Conservation (phyloP, 305 asterid species). For the Plantago coronopus region DNA sequence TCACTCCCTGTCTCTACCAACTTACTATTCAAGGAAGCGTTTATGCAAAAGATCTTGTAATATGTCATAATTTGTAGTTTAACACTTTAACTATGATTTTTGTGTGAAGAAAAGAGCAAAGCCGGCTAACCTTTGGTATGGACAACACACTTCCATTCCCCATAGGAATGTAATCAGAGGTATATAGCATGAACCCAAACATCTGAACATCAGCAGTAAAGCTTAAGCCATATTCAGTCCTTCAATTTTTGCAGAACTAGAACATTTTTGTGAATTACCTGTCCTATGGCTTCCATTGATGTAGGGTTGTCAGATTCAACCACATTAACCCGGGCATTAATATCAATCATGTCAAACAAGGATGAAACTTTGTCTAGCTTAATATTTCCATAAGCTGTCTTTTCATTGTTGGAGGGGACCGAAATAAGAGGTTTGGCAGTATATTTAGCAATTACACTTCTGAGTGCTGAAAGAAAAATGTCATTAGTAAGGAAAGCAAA, state of each 20-base stretch:
- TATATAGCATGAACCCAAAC: constrained; percentile 74
- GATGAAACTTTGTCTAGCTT: constrained; percentile 47
- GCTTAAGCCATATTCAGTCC: constrained; percentile 20
- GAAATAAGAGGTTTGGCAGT: constrained; percentile 44
- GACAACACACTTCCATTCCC: constrained; percentile 45
- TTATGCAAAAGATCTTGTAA: no score
- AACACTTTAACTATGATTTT: constrained; percentile 15
- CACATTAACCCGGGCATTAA: constrained; percentile 31
- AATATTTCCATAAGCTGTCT: constrained; percentile 63
- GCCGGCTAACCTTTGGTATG: constrained; percentile 60
- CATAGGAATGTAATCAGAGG: constrained; percentile 57
- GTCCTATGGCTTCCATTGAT: constrained; percentile 83
- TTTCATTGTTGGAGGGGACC: constrained; percentile 60
- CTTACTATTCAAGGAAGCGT: no score
- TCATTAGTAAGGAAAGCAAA: constrained; percentile 14
- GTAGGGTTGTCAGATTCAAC: constrained; percentile 67
- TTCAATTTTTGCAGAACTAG: constrained; percentile 25
- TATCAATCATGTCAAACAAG: constrained; percentile 46
- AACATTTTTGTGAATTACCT: constrained; percentile 39
- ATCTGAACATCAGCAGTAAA: constrained; percentile 50
- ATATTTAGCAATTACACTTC: constrained; percentile 64
- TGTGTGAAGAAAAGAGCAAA: constrained; percentile 18
- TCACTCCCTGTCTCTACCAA: no score
- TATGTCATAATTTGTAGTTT: neutral
- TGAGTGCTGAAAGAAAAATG: constrained; percentile 62